Evolutionary conservation across 371 early-diverging fungal species (phyloP).

Genomic region (Capillidium rhysosporum): DNA sequence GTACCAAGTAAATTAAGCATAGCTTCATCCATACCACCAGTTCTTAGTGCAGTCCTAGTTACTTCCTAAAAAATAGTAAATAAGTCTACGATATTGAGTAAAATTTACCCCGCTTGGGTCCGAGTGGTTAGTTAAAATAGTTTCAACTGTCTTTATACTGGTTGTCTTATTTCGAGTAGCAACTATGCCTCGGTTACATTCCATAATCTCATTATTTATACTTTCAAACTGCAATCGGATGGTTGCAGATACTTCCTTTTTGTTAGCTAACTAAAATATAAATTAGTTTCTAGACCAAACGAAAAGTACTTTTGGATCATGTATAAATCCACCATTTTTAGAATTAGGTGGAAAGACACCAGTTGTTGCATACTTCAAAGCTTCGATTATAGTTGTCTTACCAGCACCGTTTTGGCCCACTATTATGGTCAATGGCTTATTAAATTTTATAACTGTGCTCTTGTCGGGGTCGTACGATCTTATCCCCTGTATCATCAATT

Average conservation of each 20-base stretch:
- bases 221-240: conserved; percentile 75
- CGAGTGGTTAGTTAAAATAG: conserved; percentile 37
- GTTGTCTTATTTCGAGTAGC: conserved; percentile 45
- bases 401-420: conserved; percentile 98
- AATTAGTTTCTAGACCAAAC: neutral
- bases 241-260: conserved; percentile 85
- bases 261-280: conserved; percentile 42
- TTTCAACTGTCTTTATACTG: conserved; percentile 74
- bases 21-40: conserved; percentile 76
- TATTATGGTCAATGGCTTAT: conserved; percentile 93
- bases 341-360: conserved; percentile 92
- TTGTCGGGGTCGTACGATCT: conserved; percentile 86
- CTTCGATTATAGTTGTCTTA: conserved; percentile 98
- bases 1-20: conserved; percentile 77
- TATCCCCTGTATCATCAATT: conserved; percentile 77
- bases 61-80: conserved; percentile 16
- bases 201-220: conserved; percentile 50
- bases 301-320: conserved; percentile 79
- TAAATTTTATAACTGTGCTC: conserved; percentile 66
- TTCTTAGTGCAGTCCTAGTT: conserved; percentile 51
- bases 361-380: conserved; percentile 93
- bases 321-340: conserved; percentile 85
- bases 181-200: conserved; percentile 60
- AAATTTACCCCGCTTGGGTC: conserved; percentile 29
- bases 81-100: neutral